Evolutionary conservation across 164 flowering plant genomes (phyloP), one percentile per base, ranked within the genome.

Genomic region (Cinnamomum chago): DNA sequence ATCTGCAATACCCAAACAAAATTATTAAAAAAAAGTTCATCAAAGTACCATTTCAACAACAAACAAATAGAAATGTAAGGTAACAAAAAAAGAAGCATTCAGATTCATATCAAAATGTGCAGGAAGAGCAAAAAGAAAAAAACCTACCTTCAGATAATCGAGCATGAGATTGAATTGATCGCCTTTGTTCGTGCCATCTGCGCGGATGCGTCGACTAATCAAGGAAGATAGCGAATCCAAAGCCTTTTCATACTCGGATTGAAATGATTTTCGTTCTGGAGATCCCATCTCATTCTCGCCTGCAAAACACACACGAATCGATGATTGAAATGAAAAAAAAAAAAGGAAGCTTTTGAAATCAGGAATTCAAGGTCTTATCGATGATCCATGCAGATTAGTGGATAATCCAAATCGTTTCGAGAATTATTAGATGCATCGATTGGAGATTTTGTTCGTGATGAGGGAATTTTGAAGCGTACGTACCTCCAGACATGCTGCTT

Each of bases 191-290:
- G 84, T 82, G 73, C 81, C 84, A 83, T 88, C 94, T 5, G 89
- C 92, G 18, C 98, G 97, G 62, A 78, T 86, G 22, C 95, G 91
- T 72, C 89, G 89, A 2, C 89, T 90, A 52, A 95, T 93, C 84
- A 95, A 76, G 60, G 98, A 92, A 1, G 99, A 95, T 62, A 95
- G 75, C 2, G 97, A 90, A 52, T 87, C 89, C 93, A 95, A 76
- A 4, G 97, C 95, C 79, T 89, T 96, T 58, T 92, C 92, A 47
- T 93, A 95, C 0, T 84, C 81, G 60, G 90, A 82, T 68, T 73
- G 77, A 0, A 75, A 6, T 28, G 13, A 50, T 47, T 71, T n/a
- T 52, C 47, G 65, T 68, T 60, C 28, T 12, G 70, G 23, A 14
- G 27, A 70, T 62, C 30, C 67, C 40, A 17, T 17, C 13, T 72